phyloP scores from a whole-genome alignment of 2,329 filamentous ascomycete genomes.

The Shiraia sp. region DNA sequence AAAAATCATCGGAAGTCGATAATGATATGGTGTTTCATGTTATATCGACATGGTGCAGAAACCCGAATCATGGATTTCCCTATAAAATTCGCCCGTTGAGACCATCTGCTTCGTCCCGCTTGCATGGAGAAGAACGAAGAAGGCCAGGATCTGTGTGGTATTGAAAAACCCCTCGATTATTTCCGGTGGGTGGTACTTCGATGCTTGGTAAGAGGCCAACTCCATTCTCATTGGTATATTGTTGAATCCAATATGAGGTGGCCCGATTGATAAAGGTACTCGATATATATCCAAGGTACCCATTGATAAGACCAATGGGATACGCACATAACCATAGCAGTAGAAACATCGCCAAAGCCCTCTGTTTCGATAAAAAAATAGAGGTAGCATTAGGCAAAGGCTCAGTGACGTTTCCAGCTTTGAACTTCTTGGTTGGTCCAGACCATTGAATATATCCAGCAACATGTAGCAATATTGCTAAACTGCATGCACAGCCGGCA shows the following conservation, averaged over 20 bases:
- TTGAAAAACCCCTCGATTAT: too few species aligned
- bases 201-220: constrained; percentile 15
- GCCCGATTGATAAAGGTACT: constrained; percentile 5
- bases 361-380: constrained; percentile 17
- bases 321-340: constrained; percentile 22
- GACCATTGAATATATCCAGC: constrained; percentile 19
- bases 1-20: too few species aligned
- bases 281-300: constrained; percentile 10
- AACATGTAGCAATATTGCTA: constrained; percentile 18
- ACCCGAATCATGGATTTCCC: too few species aligned
- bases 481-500: constrained; percentile 19
- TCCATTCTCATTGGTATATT: constrained; percentile 19
- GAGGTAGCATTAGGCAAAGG: background rate
- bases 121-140: too few species aligned
- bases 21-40: too few species aligned
- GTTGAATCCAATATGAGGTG: constrained; percentile 12
- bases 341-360: constrained; percentile 13
- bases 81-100: too few species aligned
- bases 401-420: background rate
- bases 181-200: constrained; percentile 17
- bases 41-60: too few species aligned
- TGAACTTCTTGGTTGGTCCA: background rate
- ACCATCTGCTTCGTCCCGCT: too few species aligned
- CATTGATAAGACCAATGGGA: constrained; percentile 20
- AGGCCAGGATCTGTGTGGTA: background rate